Evolutionary conservation across 345 rosid genomes (phyloP), one percentile per base, ranked within the genome.

Genomic region (Capsella bursapastoris): DNA sequence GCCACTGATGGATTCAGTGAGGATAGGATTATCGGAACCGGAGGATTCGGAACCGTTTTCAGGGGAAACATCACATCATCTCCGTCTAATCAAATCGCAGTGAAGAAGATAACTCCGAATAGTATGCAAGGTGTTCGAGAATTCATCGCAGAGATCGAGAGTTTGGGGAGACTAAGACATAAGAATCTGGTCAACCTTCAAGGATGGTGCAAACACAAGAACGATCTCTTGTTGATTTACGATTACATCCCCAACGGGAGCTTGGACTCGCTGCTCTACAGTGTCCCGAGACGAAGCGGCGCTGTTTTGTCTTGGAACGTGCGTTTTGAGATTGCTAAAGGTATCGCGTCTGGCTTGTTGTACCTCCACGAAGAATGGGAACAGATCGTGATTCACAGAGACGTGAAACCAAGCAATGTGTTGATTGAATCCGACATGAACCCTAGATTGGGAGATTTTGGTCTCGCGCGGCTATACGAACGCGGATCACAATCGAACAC

Each of bases 301-400:
- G 66, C 64, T 2, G 68, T 79, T 25, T 57, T 87, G 71, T 62
- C 71, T 0, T 85, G 90, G 94, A 82, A 80, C 15, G 78, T 61
- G 48, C 84, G 94, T 58, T 73, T 82, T 66, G 67, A 66, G 7
- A 83, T 89, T 41, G 70, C 84, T 0, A 82, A 82, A 72, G 88
- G 88, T 50, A 43, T 89, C 38, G 85, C 88, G 6, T 59, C 87
- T 0, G 91, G 89, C 2, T 55, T 89, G 3, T 4, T 83, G 44
- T 89, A 89, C 57, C 86, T 89, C 10, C 94, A 87, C 59, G 94
- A 89, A 28, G 91, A 87, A 58, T 87, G 91, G 89, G 93, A 80
- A 35, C 47, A 84, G 49, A 81, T 85, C 7, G 93, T 78, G 38
- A 56, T 78, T 55, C 82, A 78, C 48, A 67, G 82, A 73, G 82